These are phyloP conservation scores for Ceratobasidium sp. DNA, from an alignment of 1,284 basidiomycete genomes.

Conservation along the genomic window DNA sequence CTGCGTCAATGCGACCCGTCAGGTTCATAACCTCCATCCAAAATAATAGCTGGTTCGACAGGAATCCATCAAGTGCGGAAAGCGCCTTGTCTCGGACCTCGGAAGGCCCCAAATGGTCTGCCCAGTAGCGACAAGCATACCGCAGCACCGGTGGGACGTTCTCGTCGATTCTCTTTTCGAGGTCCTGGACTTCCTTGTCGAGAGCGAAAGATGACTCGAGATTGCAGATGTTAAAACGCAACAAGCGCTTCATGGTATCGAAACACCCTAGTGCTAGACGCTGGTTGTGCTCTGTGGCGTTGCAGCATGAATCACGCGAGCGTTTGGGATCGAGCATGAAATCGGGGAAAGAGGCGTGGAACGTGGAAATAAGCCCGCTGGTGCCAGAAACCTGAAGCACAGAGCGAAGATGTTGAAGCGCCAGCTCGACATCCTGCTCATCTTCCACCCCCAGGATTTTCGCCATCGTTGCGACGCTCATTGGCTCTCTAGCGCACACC, in stretches of 20 bases:
- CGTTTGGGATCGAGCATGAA: neutral
- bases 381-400: neutral
- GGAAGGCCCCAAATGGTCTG: neutral
- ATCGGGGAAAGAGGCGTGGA: neutral
- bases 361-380: neutral
- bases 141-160: neutral
- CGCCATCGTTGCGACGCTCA: neutral
- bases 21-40: conserved; percentile 3
- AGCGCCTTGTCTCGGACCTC: neutral
- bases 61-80: neutral
- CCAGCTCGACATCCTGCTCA: no score
- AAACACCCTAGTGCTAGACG: neutral
- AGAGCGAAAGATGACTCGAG: neutral
- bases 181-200: neutral
- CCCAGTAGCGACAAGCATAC: neutral
- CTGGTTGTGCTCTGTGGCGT: neutral
- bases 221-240: conserved; percentile 6
- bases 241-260: no score
- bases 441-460: neutral
- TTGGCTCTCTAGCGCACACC: neutral
- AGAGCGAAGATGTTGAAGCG: conserved; percentile 1
- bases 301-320: neutral
- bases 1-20: neutral
- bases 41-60: neutral
- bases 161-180: neutral